phyloP scores from a whole-genome alignment of 441 rosid species.

The Bruguiera hainesii region DNA sequence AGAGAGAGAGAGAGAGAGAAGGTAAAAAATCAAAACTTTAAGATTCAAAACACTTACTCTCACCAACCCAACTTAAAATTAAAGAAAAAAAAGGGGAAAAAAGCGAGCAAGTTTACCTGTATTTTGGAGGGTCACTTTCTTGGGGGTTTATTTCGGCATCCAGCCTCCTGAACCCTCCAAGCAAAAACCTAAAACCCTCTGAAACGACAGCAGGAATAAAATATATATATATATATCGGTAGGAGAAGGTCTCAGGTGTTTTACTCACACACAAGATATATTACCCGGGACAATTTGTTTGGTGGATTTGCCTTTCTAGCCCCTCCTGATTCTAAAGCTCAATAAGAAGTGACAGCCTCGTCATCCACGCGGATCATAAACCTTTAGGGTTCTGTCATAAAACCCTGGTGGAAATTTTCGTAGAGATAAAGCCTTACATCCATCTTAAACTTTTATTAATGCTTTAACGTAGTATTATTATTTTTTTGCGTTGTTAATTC shows the following conservation, averaged over 20 bases:
- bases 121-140: background rate
- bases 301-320: no score
- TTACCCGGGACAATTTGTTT: no score
- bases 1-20: conserved; percentile 18
- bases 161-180: background rate
- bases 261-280: background rate
- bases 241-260: background rate
- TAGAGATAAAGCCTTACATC: no score
- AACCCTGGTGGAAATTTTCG: no score
- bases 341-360: no score
- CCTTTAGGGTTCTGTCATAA: no score
- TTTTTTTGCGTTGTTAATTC: no score
- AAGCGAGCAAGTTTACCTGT: background rate
- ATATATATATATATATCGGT: conserved; percentile 2
- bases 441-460: no score
- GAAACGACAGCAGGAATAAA: no score
- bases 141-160: background rate
- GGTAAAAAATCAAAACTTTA: background rate
- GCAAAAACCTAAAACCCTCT: conserved; percentile 10
- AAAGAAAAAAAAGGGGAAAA: background rate
- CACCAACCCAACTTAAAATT: background rate
- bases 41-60: background rate
- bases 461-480: no score
- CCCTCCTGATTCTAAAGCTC: no score
- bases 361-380: no score